Conservation (phyloP, 148 eudicot genomes). For the Cornus florida region DNA sequence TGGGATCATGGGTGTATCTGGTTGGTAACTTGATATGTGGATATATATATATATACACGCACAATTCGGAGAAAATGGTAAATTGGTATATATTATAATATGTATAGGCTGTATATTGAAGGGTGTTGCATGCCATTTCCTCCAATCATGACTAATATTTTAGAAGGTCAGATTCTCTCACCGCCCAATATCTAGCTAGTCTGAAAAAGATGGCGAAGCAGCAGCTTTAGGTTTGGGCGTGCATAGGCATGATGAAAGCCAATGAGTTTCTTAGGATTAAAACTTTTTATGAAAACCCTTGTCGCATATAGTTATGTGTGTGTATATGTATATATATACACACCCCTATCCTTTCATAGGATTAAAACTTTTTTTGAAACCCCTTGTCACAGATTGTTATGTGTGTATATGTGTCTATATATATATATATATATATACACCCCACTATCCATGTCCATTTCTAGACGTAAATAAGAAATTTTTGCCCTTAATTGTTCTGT, state of each 20-base stretch:
- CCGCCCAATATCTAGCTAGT: neutral
- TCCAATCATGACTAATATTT: neutral
- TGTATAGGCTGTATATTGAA: neutral
- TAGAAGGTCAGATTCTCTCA: neutral
- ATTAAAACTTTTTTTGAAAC: neutral
- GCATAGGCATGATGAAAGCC: neutral
- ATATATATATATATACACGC: too few relatives aligned
- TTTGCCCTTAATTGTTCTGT: too few relatives aligned
- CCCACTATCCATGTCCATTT: too few relatives aligned
- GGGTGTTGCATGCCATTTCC: neutral
- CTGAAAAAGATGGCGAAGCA: neutral
- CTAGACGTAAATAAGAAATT: too few relatives aligned
- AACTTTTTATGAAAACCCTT: neutral
- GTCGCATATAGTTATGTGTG: neutral
- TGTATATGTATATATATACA: too few relatives aligned
- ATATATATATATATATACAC: too few relatives aligned
- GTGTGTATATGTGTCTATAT: too few relatives aligned
- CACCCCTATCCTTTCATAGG: neutral
- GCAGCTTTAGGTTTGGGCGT: neutral
- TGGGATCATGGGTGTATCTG: too few relatives aligned
- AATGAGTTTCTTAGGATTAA: neutral
- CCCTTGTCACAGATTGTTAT: neutral
- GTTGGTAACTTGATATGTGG: too few relatives aligned
- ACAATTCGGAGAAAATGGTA: too few relatives aligned
- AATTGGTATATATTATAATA: too few relatives aligned